These are phyloP conservation scores for Comarum palustre DNA, from an alignment of 306 rosid genomes.

Conservation along the genomic window DNA sequence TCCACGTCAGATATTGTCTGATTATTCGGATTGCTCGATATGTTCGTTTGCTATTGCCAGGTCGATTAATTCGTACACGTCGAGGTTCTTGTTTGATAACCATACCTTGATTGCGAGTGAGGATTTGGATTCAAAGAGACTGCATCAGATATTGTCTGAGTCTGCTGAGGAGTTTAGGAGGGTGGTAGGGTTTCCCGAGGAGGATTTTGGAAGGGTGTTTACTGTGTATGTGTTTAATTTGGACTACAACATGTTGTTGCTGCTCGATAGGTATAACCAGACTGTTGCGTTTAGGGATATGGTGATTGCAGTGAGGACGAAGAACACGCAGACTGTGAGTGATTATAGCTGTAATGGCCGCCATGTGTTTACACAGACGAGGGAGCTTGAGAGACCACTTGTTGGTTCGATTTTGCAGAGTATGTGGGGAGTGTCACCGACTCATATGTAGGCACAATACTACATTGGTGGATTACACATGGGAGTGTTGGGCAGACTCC, in stretches of 20 bases:
- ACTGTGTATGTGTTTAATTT: conserved; percentile 91
- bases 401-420: conserved; percentile 93
- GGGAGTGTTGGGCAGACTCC: conserved; percentile 99
- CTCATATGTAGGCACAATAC: conserved; percentile 72
- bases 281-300: conserved; percentile 87
- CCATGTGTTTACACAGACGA: conserved; percentile 61
- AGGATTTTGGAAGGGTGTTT: conserved; percentile 64
- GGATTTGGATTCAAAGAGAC: conserved; percentile 82
- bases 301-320: conserved; percentile 93
- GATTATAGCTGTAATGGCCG: conserved; percentile 91
- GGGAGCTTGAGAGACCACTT: conserved; percentile 82
- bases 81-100: conserved; percentile 83
- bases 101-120: conserved; percentile 90
- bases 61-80: conserved; percentile 70
- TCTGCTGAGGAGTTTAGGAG: conserved; percentile 67
- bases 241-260: conserved; percentile 45
- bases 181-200: conserved; percentile 57
- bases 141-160: conserved; percentile 78
- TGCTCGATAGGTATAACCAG: conserved; percentile 88
- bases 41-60: conserved; percentile 74
- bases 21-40: conserved; percentile 48
- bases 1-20: too few relatives aligned
- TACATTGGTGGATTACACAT: conserved; percentile 86
- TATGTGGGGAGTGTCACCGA: conserved; percentile 98
- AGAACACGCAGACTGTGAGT: conserved; percentile 79